phyloP scores from a whole-genome alignment of 2,329 filamentous ascomycete genomes.

The Mariannaea sp. region DNA sequence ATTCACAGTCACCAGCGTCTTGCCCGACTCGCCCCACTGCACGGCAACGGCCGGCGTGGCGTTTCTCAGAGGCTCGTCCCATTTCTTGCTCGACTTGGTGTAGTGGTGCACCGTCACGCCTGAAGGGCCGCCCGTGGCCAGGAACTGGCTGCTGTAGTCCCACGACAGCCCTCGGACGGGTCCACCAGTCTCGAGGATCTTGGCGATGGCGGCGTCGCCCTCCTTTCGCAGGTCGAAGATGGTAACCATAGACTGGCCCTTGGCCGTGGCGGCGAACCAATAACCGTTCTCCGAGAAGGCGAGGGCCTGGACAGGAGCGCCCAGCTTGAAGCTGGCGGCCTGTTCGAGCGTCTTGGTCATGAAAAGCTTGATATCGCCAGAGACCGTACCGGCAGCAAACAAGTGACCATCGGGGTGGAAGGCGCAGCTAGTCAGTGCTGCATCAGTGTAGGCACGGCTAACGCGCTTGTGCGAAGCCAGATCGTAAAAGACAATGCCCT shows the following conservation, averaged over 20 bases:
- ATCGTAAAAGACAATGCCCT: constrained; percentile 92
- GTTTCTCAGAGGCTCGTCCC: constrained; percentile 83
- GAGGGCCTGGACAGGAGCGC: constrained; percentile 73
- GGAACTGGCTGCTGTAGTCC: constrained; percentile 95
- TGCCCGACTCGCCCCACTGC: constrained; percentile 77
- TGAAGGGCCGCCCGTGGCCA: constrained; percentile 79
- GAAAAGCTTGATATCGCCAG: constrained; percentile 85
- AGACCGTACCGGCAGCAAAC: constrained; percentile 79
- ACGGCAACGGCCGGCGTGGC: constrained; percentile 74
- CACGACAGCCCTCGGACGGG: constrained; percentile 78
- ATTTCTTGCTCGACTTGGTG: constrained; percentile 81
- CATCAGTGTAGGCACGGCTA: constrained; percentile 78
- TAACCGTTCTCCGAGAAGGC: constrained; percentile 96
- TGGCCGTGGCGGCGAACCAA: constrained; percentile 85
- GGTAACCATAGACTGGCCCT: constrained; percentile 77
- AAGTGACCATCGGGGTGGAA: constrained; percentile 99
- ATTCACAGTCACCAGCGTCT: constrained; percentile 75
- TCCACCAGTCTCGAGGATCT: constrained; percentile 84
- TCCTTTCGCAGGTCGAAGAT: constrained; percentile 95
- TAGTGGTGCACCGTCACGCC: constrained; percentile 90
- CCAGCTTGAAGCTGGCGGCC: constrained; percentile 74
- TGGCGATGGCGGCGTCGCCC: constrained; percentile 77
- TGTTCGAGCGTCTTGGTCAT: constrained; percentile 80
- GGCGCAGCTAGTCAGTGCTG: constrained; percentile 74
- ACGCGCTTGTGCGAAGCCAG: constrained; percentile 68